A percentile compares a stretch with the other conserved stretches of the same genome.
Evolutionary conservation across 2,329 filamentous ascomycete species (phyloP).

Genomic region (Xylariomycetidae sp.): DNA sequence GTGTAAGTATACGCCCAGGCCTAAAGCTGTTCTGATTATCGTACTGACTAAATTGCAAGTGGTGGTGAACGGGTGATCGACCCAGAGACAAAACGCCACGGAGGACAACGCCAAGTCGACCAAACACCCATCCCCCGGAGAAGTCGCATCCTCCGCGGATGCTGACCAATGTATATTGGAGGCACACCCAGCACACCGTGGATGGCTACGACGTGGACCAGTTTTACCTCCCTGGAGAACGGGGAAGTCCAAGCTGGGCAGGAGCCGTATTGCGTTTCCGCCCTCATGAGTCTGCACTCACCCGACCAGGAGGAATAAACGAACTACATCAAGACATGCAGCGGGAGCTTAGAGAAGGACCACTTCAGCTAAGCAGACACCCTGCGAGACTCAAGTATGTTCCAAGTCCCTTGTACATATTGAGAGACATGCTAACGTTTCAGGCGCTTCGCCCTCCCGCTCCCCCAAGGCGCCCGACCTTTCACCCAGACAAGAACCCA

Average conservation of each 20-base stretch:
- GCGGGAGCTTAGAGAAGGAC: constrained; percentile 10
- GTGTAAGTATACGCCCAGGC: constrained; percentile 39
- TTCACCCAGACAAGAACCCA: no score
- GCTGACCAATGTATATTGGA: no score
- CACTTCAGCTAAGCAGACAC: constrained; percentile 41
- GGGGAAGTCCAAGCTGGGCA: not conserved
- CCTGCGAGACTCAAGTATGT: constrained; percentile 29
- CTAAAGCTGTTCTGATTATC: not conserved
- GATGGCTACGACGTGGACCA: constrained; percentile 28
- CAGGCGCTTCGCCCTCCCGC: no score
- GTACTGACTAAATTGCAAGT: constrained; percentile 8
- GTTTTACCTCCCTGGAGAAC: constrained; percentile 35
- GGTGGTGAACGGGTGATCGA: constrained; percentile 30
- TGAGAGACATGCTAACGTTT: no score
- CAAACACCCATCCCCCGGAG: no score
- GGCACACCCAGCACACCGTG: not conserved
- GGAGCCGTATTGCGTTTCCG: constrained; percentile 51
- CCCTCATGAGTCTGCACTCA: constrained; percentile 46
- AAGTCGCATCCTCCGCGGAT: no score
- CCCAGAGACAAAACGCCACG: no score
- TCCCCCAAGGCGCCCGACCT: no score
- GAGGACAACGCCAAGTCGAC: no score
- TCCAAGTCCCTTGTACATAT: no score
- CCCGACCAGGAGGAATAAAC: constrained; percentile 49
- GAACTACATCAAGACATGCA: constrained; percentile 52